Base-by-base conservation (phyloP, 805 yeast genomes). In the Saccharomycopsis javanensis region DNA sequence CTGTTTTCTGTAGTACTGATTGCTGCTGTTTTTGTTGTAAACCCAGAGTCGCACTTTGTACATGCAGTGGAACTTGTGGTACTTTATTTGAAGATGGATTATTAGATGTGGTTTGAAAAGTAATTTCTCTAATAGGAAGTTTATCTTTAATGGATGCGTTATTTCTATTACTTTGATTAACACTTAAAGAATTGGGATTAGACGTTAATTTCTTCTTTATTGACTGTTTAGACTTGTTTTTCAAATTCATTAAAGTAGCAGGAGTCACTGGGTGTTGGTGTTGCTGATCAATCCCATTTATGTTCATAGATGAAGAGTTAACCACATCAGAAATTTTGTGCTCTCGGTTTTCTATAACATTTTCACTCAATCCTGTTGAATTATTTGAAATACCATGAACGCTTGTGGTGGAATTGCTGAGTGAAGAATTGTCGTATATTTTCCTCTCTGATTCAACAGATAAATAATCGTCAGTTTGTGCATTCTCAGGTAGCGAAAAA, bases 211-310 rank as follows among this genome's bases (percentile, higher is more conserved):
- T 77, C 77, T 0, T 76, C 73, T 55, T 64, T 1, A 69, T 71
- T 1, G 77, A 75, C 1, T 76, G 73, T 57, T 70, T 73, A 4
- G 76, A 67, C 57, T 69, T 67, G 60, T 65, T 50, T 37, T 54
- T 57, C 18, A 59, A 30, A 28, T 59, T 59, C 62, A 60, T 60
- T 23, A 60, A 51, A 4, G 62, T 50, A 11, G 62, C 62, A 5
- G 62, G 62, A 6, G 62, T 60, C 20, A 55, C 58, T n/a, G 62
- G 62, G 16, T 54, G 48, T 11, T 48, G 31, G 33, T 31, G 38
- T 28, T 48, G 28, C 20, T 42, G 56, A 27, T 30, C 23, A 28
- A 25, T 18, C 4, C 4, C 50, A 27, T 34, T 20, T 25, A 31
- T 18, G 3, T 13, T 13, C 6, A 10, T 31, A 16, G 51, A 18